Evolutionary conservation across 2,329 filamentous ascomycete species (phyloP), one percentile per base, ranked within the genome.

Genomic region (Fusarium nodosum): DNA sequence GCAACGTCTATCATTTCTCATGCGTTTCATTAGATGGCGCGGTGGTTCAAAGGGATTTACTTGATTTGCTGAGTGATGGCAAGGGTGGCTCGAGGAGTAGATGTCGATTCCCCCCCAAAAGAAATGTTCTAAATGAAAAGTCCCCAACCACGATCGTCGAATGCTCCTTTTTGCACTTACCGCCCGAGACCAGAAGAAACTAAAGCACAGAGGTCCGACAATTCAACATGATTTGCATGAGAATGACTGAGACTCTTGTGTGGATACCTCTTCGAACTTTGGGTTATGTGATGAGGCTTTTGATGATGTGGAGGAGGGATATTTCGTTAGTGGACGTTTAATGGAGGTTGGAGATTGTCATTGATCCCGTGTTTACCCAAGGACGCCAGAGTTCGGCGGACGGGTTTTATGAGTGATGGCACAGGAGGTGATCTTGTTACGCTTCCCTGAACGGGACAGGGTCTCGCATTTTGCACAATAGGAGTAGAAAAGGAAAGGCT

Each of bases 11-110:
- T 77, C 75, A 77, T 81, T 83, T 82, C 79, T 84, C 81, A 81
- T 80, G 82, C 81, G 80, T 80, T 83, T 82, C 81, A 83, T 83
- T 84, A 84, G 82, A 84, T 83, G 82, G 83, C 83, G 82, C 81
- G 82, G 82, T 81, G 82, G 82, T 83, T 82, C 80, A 76, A 74
- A 75, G 78, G 82, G 80, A 81, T 82, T 79, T 78, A 82, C 80
- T 83, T 83, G 81, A 82, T 83, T 82, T 83, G 79, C 81, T 75
- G 75, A 77, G 76, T 80, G 78, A 80, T 79, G 79, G 79, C 80
- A 82, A 81, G 81, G 81, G 79, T 76, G 80, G 79, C 72, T 76
- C 71, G 69, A 74, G 68, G 72, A 74, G 74, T 72, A 75, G 74
- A 77, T 74, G 73, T 75, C 73, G 68, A 77, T 77, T 70, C 60